Conservation (phyloP, 2,329 filamentous ascomycete genomes). For the Pyrenophora tritici-repentis region DNA sequence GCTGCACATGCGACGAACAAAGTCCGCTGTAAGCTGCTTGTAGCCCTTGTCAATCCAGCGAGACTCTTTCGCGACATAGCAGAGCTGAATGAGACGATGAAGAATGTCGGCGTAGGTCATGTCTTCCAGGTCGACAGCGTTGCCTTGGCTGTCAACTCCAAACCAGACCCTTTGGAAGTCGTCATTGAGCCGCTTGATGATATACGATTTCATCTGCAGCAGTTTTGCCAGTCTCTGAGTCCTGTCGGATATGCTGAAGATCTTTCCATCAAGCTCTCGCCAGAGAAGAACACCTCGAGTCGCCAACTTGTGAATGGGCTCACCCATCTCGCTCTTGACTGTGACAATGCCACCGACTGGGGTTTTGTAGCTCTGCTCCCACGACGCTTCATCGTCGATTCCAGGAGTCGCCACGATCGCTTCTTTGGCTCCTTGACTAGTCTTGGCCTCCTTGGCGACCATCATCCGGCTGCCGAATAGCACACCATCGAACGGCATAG, state of each 20-base stretch:
- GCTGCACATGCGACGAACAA: neutral
- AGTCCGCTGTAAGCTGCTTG: neutral
- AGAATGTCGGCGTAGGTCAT: constrained; percentile 94
- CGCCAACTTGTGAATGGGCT: constrained; percentile 94
- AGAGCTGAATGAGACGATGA: constrained; percentile 82
- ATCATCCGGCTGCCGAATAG: constrained; percentile 93
- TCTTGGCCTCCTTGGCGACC: constrained; percentile 91
- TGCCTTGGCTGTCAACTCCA: constrained; percentile 77
- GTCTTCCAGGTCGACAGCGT: constrained; percentile 86
- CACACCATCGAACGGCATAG: constrained; percentile 93
- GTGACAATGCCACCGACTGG: constrained; percentile 67
- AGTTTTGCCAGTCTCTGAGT: constrained; percentile 81
- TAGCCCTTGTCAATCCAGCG: constrained; percentile 76
- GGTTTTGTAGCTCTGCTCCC: constrained; percentile 68
- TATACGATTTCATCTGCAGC: constrained; percentile 85
- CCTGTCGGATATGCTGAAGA: constrained; percentile 62
- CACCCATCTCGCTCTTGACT: constrained; percentile 95
- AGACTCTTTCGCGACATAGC: constrained; percentile 88
- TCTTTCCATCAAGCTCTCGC: constrained; percentile 95
- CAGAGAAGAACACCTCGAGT: constrained; percentile 90
- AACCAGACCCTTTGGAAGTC: constrained; percentile 99
- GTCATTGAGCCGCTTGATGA: constrained; percentile 93
- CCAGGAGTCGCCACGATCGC: constrained; percentile 86
- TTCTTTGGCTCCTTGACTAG: constrained; percentile 84
- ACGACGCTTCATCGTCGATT: constrained; percentile 80